phyloP scores from a whole-genome alignment of 2,329 filamentous ascomycete species.

The Cladosporium austrohemisphaericum region DNA sequence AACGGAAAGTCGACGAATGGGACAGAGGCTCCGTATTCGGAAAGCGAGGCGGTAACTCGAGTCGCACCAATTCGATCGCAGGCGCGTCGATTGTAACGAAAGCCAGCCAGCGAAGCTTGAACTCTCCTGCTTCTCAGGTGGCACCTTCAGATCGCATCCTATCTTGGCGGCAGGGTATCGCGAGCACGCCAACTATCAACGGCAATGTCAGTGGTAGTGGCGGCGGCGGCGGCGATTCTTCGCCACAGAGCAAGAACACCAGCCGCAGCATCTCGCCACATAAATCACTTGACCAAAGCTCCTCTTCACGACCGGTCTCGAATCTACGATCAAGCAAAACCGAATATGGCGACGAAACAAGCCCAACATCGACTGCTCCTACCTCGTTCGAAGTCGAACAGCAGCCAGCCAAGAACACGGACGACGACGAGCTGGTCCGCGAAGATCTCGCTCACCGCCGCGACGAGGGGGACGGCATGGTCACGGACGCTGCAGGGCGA shows the following conservation, averaged over 20 bases:
- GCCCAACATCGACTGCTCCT: constrained; percentile 20
- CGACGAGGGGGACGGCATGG: constrained; percentile 8
- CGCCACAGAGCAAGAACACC: constrained; percentile 18
- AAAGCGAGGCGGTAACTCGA: constrained; percentile 37
- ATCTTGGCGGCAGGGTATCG: constrained; percentile 75
- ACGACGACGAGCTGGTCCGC: background rate
- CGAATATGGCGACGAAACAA: constrained; percentile 19
- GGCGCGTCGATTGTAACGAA: constrained; percentile 39
- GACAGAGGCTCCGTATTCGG: constrained; percentile 75
- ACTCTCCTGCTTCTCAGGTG: constrained; percentile 29
- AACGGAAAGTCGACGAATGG: constrained; percentile 68
- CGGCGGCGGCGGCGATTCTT: background rate
- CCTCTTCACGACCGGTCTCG: constrained; percentile 14
- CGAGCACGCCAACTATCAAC: constrained; percentile 39
- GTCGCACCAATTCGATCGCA: constrained; percentile 7
- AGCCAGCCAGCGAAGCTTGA: constrained; percentile 31
- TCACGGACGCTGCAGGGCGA: constrained; percentile 6
- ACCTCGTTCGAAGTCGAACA: constrained; percentile 8
- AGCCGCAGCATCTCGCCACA: constrained; percentile 48
- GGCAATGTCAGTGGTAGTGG: no score
- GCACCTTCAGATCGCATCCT: constrained; percentile 72
- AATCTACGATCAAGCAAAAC: background rate
- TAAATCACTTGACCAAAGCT: constrained; percentile 35
- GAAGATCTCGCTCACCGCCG: constrained; percentile 7
- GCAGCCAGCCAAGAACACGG: background rate